phyloP scores from a whole-genome alignment of 306 rosid genomes.

The Gillenia trifoliata region DNA sequence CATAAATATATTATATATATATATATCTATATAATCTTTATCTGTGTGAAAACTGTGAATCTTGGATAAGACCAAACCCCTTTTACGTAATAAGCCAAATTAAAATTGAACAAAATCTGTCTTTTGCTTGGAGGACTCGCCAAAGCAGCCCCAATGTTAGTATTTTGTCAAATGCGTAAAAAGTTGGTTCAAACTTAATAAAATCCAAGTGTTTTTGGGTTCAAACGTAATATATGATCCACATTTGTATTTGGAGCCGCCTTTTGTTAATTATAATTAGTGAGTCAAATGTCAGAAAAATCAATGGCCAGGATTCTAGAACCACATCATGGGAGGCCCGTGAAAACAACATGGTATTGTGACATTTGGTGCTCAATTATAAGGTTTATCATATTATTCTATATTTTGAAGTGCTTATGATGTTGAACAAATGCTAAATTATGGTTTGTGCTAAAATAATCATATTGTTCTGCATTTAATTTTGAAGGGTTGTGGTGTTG shows the following conservation, averaged over 20 bases:
- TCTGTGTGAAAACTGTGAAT: neutral
- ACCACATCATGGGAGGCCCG: slow-evolving; percentile 8
- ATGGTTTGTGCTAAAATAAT: neutral
- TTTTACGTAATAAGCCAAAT: slow-evolving; percentile 5
- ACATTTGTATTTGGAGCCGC: slow-evolving; percentile 9
- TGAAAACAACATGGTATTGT: neutral
- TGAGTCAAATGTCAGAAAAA: slow-evolving; percentile 8
- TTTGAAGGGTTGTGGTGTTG: neutral
- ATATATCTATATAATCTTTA: neutral
- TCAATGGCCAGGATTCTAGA: neutral
- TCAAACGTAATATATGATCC: neutral
- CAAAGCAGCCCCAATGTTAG: neutral
- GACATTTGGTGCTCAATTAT: slow-evolving; percentile 1
- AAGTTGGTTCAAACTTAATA: neutral
- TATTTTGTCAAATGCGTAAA: slow-evolving; percentile 6
- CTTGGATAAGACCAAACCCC: slow-evolving; percentile 5
- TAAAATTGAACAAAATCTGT: neutral
- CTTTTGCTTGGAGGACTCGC: slow-evolving; percentile 11
- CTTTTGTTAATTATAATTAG: slow-evolving; percentile 2
- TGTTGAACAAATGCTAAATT: neutral
- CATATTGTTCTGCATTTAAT: neutral
- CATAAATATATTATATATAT: too few relatives aligned
- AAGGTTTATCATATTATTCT: too few relatives aligned
- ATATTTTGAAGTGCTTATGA: too few relatives aligned
- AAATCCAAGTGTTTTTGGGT: neutral